phyloP scores from a whole-genome alignment of 2,329 filamentous ascomycete genomes.

The Neurospora sp. region DNA sequence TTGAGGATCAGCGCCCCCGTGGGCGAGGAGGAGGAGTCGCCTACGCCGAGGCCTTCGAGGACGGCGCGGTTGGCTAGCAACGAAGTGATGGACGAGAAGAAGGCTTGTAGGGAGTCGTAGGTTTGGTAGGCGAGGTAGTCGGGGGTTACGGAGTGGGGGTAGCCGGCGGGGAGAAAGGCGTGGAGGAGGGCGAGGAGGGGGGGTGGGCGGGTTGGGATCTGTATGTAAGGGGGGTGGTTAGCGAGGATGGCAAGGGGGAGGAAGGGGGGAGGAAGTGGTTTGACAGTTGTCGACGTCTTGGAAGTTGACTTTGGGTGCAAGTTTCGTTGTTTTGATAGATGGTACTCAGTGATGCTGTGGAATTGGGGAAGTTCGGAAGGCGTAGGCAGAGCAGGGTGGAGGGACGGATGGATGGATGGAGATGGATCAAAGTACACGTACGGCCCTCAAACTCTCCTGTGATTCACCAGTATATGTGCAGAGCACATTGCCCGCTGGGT shows the following conservation, averaged over 20 bases:
- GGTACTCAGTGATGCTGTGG: too few species aligned
- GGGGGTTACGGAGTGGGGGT: constrained; percentile 72
- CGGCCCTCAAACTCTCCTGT: constrained; percentile 17
- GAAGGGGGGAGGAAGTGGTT: neutral
- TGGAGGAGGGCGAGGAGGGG: constrained; percentile 41
- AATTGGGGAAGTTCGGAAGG: too few species aligned
- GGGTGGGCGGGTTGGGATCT: constrained; percentile 5
- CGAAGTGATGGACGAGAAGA: constrained; percentile 71
- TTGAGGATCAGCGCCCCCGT: constrained; percentile 75
- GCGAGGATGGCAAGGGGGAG: neutral
- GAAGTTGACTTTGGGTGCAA: too few species aligned
- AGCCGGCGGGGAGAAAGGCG: constrained; percentile 80
- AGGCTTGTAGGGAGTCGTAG: constrained; percentile 72
- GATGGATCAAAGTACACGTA: constrained; percentile 14
- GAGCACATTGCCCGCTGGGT: constrained; percentile 28
- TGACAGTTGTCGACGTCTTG: too few species aligned
- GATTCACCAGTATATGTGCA: constrained; percentile 23
- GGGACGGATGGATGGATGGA: neutral
- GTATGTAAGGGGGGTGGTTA: too few species aligned
- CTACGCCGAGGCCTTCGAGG: constrained; percentile 71
- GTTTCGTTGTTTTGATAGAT: too few species aligned
- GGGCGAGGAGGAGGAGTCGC: constrained; percentile 67
- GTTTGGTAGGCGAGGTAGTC: constrained; percentile 71
- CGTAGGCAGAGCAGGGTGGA: neutral
- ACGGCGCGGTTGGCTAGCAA: constrained; percentile 76